A percentile compares a stretch with the other conserved stretches of the same genome.
phyloP scores from a whole-genome alignment of 2,329 filamentous ascomycete genomes.

The Colletotrichum abscissum region DNA sequence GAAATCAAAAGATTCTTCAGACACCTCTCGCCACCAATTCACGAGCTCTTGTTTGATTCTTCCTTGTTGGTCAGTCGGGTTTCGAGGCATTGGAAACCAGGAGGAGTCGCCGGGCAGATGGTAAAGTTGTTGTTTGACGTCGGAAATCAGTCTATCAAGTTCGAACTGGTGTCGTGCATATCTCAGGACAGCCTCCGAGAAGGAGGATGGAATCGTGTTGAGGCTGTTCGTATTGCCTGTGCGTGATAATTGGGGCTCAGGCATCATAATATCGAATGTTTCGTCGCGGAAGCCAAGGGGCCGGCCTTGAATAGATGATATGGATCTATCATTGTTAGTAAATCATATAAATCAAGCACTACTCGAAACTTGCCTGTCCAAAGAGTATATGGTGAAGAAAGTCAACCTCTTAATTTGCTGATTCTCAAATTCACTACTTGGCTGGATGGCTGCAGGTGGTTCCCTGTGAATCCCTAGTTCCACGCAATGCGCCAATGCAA shows the following conservation, averaged over 20 bases:
- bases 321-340: slow-evolving; percentile 39
- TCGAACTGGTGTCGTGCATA: slow-evolving; percentile 44
- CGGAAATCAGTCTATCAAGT: slow-evolving; percentile 39
- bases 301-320: slow-evolving; percentile 50
- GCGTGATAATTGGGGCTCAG: not conserved
- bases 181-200: slow-evolving; percentile 21
- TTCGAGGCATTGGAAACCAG: slow-evolving; percentile 30
- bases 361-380: slow-evolving; percentile 44
- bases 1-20: slow-evolving; percentile 12
- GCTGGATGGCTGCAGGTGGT: slow-evolving; percentile 25
- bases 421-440: slow-evolving; percentile 7
- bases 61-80: slow-evolving; percentile 23
- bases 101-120: slow-evolving; percentile 37
- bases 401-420: slow-evolving; percentile 40
- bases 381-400: slow-evolving; percentile 49
- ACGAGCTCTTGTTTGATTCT: slow-evolving; percentile 33
- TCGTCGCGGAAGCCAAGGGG: slow-evolving; percentile 51
- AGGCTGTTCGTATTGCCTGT: not conserved
- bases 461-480: slow-evolving; percentile 51
- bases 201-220: not conserved
- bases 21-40: slow-evolving; percentile 28
- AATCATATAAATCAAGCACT: not conserved
- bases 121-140: slow-evolving; percentile 41
- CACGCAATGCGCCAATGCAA: slow-evolving; percentile 50
- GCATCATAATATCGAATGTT: slow-evolving; percentile 46